Evolutionary conservation across 257 asterid species (phyloP), one percentile per base, ranked within the genome.

Genomic region (Coffea canephora): DNA sequence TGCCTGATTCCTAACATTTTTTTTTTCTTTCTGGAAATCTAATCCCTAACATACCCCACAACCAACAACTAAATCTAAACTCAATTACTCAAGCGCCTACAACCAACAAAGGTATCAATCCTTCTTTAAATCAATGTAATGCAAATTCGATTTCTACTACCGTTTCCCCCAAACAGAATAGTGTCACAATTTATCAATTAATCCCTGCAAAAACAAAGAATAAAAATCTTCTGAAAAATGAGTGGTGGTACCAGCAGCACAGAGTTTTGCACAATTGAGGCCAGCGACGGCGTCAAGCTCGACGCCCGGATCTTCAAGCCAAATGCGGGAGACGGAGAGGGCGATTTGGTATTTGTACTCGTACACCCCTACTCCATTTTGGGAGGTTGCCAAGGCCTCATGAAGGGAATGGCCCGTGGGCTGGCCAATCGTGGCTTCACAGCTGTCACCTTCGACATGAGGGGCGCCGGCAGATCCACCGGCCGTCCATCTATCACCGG

Each of bases 391-490:
- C 97, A 93, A 80, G 97, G 94, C 10, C 83, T 93, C 68, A 90
- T 90, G 92, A 90, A 86, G 74, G 97, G 97, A 67, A 91, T 90
- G 48, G 98, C 95, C 9, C 81, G 88, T 23, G 91, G 94, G 34
- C 84, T 94, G 74, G 91, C 94, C 78, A 81, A 82, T 70, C 82
- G 84, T 43, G 98, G 97, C 6, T 77, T 90, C 12, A 76, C 88
- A 46, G 87, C 97, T 75, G 49, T 94, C 83, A 94, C 97, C 69
- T 94, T 89, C 85, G 92, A 94, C 81, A 90, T 89, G 85, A 86
- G 98, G 61, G 97, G 97, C 9, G 91, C 88, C 80, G 96, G 98
- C n/a, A 91, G 88, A 77, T 94, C 98, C 82, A 91, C 90, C 71
- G 98, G 96, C 67, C 89, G 93, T 57, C 83, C 98, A 41, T 94